These are phyloP conservation scores for Babesia ovis DNA, from an alignment of 169 alveolate species.

Conservation along the genomic window DNA sequence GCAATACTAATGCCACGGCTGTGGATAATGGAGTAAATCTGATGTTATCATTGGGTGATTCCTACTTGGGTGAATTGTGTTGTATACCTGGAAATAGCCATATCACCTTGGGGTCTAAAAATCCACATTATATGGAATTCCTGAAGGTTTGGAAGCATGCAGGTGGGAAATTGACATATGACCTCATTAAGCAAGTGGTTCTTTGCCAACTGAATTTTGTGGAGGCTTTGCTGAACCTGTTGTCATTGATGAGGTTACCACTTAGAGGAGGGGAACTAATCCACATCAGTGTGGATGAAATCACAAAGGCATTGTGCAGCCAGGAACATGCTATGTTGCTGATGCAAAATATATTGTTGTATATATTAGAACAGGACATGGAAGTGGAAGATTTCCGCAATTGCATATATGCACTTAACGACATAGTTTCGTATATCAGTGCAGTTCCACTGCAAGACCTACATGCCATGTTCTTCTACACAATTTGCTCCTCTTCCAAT, in stretches of 20 bases:
- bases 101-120: background rate
- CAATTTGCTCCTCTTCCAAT: conserved; percentile 16
- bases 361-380: conserved; percentile 11
- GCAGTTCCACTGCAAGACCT: conserved; percentile 8
- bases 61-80: background rate
- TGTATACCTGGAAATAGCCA: background rate
- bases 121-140: conserved; percentile 14
- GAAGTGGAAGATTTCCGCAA: conserved; percentile 34
- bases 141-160: background rate
- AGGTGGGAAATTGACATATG: background rate
- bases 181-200: background rate
- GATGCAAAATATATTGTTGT: conserved; percentile 29
- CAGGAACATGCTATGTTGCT: conserved; percentile 21
- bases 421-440: conserved; percentile 26
- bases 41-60: background rate
- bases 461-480: conserved; percentile 46
- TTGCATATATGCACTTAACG: conserved; percentile 29
- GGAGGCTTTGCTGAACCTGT: conserved; percentile 49
- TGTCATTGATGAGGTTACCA: conserved; percentile 10
- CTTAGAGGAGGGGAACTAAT: background rate
- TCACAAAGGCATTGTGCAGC: conserved; percentile 20
- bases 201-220: conserved; percentile 34
- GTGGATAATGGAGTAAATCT: background rate
- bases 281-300: conserved; percentile 14
- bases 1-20: background rate